Base-by-base conservation (phyloP, 2,329 filamentous ascomycete species). In the Trichoderma semiorbis region DNA sequence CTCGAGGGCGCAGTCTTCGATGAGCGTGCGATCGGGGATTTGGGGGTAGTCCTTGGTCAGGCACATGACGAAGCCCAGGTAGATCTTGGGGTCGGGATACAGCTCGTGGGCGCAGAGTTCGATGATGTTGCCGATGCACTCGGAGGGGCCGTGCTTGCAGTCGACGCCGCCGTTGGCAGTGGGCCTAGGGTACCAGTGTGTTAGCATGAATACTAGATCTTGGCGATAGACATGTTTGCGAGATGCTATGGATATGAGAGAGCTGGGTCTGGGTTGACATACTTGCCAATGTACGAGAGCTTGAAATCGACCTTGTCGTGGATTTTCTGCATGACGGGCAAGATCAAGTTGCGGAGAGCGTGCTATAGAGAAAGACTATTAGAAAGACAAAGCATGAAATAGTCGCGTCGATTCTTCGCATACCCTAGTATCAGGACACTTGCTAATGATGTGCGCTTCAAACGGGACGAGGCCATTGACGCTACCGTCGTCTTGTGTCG, bases 361-460 rank as follows among this genome's bases (percentile, higher is more conserved):
- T 93, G 92, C 85, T 87, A 72, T 18, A 57, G 36, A 70, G 53
- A 12, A 7, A 12, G 26, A 12, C 21, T 32, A 30, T n/a, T 34
- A 12, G 43, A 34, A 67, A 68, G 36, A 50, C 7, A 18, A 24
- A 34, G 21, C 1, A 14, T 24, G 14, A 11, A 7, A 18, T 7
- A 14, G 10, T 34, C 26, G n/a, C 28, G 11, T 26, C 24, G 6
- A 43, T 14, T 47, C 34, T n/a, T 34, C 30, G 24, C 82, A 12
- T 78, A 88, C 87, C 80, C 87, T 88, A 2, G 96, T 94, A 81
- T 99, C 96, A 0, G 95, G 95, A 78, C 96, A 99, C 86, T 98
- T 98, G 83, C 91, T 93, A 91, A 98, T 99, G 77, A 98, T 96
- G 81, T 98, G 95, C 70, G 94, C 93, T 80, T 99, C 96, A 2